Evolutionary conservation across 1,284 basidiomycete genomes (phyloP), one percentile per base, ranked within the genome.

Genomic region (Volvariella surrecta): DNA sequence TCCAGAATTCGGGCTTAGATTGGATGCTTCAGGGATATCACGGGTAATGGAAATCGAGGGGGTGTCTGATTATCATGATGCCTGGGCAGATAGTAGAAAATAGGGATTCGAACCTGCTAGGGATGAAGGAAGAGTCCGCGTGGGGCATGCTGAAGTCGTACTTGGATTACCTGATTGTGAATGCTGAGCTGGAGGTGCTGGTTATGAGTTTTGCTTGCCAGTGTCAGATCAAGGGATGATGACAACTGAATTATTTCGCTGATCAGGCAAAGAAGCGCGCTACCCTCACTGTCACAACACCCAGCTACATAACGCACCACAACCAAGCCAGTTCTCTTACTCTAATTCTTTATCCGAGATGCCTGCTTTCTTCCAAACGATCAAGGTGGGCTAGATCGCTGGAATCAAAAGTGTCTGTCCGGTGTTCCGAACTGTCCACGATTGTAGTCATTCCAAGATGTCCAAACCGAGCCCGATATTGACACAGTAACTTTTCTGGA

Each of bases 401-500:
- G 6, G 11, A 11, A 28, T 28, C 11, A 11, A 11, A 11, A 11
- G 11, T 28, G 11, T 6, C 24, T 28, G 24, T 28, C 6, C 11
- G 6, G 24, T 28, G 24, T 28, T 28, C 24, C 24, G 24, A 28
- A 11, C 24, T 11, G 44, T 38, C 16, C 32, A n/a, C 32, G 39
- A 39, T 32, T n/a, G 32, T 48, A 95, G 91, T 92, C 89, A 18
- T 97, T 91, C 60, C 81, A 80, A 54, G 88, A 96, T 63, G 95
- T 99, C 22, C 77, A 86, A 28, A 90, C 86, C 49, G 84, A 90
- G 53, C 74, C 73, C 51, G 94, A 95, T 52, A 80, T 99, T 60
- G 83, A 97, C 60, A 98, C 96, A 2, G 62, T 77, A 35, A 70
- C 75, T 37, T 99, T 99, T 70, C 74, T 95, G 50, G 82, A 96